These are phyloP conservation scores for Diatrype stigma DNA, from an alignment of 2,329 filamentous ascomycete genomes.

Conservation along the genomic window DNA sequence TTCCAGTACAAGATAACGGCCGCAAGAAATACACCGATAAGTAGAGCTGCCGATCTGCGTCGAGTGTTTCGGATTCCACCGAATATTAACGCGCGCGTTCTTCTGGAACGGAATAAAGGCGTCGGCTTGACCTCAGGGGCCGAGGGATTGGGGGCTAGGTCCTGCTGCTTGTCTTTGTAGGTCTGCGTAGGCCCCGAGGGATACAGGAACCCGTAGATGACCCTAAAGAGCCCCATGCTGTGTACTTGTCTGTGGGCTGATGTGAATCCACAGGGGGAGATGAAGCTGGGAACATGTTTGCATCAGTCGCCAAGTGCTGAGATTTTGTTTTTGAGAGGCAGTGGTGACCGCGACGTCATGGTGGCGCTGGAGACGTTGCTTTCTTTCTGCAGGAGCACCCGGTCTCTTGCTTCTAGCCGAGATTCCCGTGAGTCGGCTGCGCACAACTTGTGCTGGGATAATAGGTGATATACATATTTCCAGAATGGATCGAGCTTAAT, in stretches of 20 bases:
- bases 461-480: too few species aligned
- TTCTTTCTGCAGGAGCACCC: too few species aligned
- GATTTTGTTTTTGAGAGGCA: too few species aligned
- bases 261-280: neutral
- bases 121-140: neutral
- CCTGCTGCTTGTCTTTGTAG: conserved; percentile 10
- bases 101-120: neutral
- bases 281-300: too few species aligned
- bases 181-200: neutral
- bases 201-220: neutral
- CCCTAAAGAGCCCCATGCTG: neutral
- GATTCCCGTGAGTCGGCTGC: too few species aligned
- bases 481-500: too few species aligned
- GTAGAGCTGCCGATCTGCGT: neutral
- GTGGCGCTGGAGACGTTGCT: too few species aligned
- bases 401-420: too few species aligned
- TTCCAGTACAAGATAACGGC: neutral
- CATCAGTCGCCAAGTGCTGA: too few species aligned
- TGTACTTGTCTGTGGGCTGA: neutral
- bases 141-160: neutral
- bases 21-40: neutral
- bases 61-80: neutral
- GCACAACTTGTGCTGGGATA: too few species aligned
- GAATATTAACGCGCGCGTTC: neutral
- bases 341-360: too few species aligned